Percentiles rank a stretch among this genome's conserved stretches.
phyloP scores from a whole-genome alignment of 2,329 filamentous ascomycete genomes.

The Graphium sp. region DNA sequence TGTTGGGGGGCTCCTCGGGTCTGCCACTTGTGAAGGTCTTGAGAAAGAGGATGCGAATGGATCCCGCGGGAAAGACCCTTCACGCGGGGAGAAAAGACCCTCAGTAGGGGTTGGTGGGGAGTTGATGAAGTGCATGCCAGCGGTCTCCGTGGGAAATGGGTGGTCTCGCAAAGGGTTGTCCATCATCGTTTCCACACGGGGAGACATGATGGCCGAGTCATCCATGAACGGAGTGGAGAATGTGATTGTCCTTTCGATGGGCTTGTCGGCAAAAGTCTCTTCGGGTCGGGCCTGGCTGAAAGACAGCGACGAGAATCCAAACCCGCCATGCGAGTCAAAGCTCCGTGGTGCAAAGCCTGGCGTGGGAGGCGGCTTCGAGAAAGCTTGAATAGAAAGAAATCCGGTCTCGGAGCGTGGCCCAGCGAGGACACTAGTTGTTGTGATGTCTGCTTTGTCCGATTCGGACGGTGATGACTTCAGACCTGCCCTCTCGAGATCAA shows the following conservation, averaged over 20 bases:
- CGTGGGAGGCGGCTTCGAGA: constrained; percentile 4
- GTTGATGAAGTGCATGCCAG: constrained; percentile 35
- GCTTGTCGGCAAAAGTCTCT: background rate
- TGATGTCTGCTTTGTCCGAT: constrained; percentile 11
- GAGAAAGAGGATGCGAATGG: constrained; percentile 30
- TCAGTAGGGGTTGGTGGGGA: constrained; percentile 32
- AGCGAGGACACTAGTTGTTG: constrained; percentile 6
- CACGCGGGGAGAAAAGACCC: constrained; percentile 34
- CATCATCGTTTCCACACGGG: constrained; percentile 56
- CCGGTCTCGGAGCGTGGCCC: background rate
- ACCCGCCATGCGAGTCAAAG: constrained; percentile 1
- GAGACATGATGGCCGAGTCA: constrained; percentile 48
- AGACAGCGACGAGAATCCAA: constrained; percentile 2
- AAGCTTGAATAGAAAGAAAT: too few relatives aligned
- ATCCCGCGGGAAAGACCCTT: constrained; percentile 34
- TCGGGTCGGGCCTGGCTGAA: constrained; percentile 1
- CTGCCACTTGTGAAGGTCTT: constrained; percentile 31
- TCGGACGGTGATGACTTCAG: constrained; percentile 17
- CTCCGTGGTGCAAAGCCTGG: constrained; percentile 3
- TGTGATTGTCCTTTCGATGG: constrained; percentile 2
- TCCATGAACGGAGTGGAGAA: constrained; percentile 14
- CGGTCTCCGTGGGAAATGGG: constrained; percentile 14
- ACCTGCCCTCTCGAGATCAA: constrained; percentile 19
- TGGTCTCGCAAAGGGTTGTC: constrained; percentile 42
- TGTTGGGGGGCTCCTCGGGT: constrained; percentile 61